Conservation (phyloP, 1,284 basidiomycete genomes). For the Cryptococcus neoformans region DNA sequence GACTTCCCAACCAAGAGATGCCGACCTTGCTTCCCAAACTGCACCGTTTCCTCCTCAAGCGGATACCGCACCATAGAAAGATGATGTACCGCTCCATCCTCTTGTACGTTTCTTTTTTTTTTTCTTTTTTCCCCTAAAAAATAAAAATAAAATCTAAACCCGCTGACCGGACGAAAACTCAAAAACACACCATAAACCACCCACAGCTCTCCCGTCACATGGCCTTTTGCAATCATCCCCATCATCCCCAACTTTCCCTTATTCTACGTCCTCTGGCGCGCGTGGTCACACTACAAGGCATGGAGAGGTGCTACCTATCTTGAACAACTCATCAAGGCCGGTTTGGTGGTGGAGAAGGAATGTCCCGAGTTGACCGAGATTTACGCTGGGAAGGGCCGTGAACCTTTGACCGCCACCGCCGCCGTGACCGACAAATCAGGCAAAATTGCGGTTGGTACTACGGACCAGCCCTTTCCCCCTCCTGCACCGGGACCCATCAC, state of each 20-base stretch:
- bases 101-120: conserved; percentile 20
- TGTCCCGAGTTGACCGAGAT: conserved; percentile 23
- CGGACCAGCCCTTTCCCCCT: conserved; percentile 20
- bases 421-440: conserved; percentile 6
- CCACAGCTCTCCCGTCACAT: conserved; percentile 39
- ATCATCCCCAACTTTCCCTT: conserved; percentile 52
- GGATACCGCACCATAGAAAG: conserved; percentile 45
- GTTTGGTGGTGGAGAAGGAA: conserved; percentile 38
- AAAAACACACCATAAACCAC: too few relatives aligned
- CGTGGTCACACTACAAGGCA: conserved; percentile 51
- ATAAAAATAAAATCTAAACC: too few relatives aligned
- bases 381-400: conserved; percentile 19
- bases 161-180: too few relatives aligned
- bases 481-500: conserved; percentile 10
- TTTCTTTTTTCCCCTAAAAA: conserved; percentile 2
- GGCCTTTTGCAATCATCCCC: conserved; percentile 52
- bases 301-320: conserved; percentile 48
- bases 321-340: conserved; percentile 36
- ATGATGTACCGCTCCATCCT: conserved; percentile 38
- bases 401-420: neutral
- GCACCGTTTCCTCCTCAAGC: conserved; percentile 34
- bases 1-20: conserved; percentile 19
- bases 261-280: conserved; percentile 54
- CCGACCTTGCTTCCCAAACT: conserved; percentile 41
- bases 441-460: conserved; percentile 19